A percentile compares a stretch with the other conserved stretches of the same genome.
phyloP scores from a whole-genome alignment of 768 basidiomycete species.

The Collybiopsis confluens region DNA sequence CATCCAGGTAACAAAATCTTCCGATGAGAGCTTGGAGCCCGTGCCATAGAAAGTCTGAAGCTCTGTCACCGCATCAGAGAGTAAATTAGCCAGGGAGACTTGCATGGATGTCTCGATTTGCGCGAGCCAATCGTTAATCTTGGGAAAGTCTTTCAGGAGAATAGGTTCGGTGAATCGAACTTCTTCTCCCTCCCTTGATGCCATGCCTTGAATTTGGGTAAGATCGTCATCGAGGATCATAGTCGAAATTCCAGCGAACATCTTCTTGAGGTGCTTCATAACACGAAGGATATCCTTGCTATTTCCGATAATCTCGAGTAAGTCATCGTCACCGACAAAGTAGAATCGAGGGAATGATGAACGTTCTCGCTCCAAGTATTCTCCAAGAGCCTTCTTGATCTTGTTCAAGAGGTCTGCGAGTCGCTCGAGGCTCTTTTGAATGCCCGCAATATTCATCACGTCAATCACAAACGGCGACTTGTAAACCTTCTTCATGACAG shows the following conservation, averaged over 20 bases:
- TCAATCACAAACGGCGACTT: slow-evolving; percentile 97
- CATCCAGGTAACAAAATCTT: slow-evolving; percentile 84
- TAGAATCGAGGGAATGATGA: slow-evolving; percentile 99
- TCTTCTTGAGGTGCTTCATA: slow-evolving; percentile 99
- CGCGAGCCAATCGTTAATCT: slow-evolving; percentile 98
- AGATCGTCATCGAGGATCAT: slow-evolving; percentile 83
- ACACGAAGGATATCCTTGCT: slow-evolving; percentile 97
- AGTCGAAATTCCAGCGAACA: slow-evolving; percentile 97
- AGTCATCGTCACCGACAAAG: slow-evolving; percentile 98
- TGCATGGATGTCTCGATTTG: slow-evolving; percentile 93
- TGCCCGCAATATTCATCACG: slow-evolving; percentile 91
- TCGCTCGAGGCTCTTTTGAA: slow-evolving; percentile 97
- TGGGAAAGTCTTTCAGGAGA: slow-evolving; percentile 86
- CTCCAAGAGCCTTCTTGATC: slow-evolving; percentile 98
- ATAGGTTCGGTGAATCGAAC: slow-evolving; percentile 82
- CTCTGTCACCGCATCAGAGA: slow-evolving; percentile 77
- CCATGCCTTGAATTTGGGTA: slow-evolving; percentile 88
- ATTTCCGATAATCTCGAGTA: slow-evolving; percentile 98
- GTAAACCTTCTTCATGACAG: slow-evolving; percentile 99
- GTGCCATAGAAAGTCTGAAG: slow-evolving; percentile 77
- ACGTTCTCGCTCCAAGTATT: slow-evolving; percentile 96
- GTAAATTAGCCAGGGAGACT: slow-evolving; percentile 75
- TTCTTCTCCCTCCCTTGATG: slow-evolving; percentile 94
- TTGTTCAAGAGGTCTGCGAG: slow-evolving; percentile 94
- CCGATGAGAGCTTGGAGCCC: slow-evolving; percentile 51